phyloP scores from a whole-genome alignment of 345 rosid species.

The Streptanthus diversifolius region DNA sequence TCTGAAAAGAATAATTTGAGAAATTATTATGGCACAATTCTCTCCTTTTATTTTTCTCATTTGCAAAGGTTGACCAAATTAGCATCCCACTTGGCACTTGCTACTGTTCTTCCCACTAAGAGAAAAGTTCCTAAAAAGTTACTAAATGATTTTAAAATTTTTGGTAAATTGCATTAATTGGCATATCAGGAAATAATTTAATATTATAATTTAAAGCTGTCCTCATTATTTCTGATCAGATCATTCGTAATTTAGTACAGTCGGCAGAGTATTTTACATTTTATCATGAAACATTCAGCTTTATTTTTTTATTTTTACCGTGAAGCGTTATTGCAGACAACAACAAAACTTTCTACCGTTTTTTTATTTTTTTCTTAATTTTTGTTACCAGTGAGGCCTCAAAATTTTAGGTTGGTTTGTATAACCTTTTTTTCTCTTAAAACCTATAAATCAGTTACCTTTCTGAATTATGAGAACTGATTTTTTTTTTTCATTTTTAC shows the following conservation, averaged over 20 bases:
- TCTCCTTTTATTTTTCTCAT: slow-evolving; percentile 30
- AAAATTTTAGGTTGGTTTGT: too few species aligned
- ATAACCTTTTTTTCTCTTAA: not conserved
- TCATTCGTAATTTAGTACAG: not conserved
- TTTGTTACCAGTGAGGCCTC: not conserved
- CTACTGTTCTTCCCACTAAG: slow-evolving; percentile 47
- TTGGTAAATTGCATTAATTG: not conserved
- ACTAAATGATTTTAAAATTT: slow-evolving; percentile 37
- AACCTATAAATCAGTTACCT: not conserved
- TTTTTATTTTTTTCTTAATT: not conserved
- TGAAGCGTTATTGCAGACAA: not conserved
- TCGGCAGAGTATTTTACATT: slow-evolving; percentile 7
- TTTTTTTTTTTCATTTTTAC: too few species aligned
- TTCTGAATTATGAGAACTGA: too few species aligned
- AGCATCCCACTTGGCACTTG: slow-evolving; percentile 45
- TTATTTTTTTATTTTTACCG: too few species aligned
- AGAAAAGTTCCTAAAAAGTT: slow-evolving; percentile 1
- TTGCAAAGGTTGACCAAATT: slow-evolving; percentile 80
- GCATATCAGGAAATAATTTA: not conserved
- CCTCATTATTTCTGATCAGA: not conserved
- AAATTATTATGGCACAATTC: slow-evolving; percentile 31
- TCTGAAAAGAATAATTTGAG: slow-evolving; percentile 43
- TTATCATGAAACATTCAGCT: not conserved
- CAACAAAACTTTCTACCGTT: not conserved
- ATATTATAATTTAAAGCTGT: not conserved